Evolutionary conservation across 1,284 basidiomycete species (phyloP).

Genomic region (Papiliotrema laurentii): DNA sequence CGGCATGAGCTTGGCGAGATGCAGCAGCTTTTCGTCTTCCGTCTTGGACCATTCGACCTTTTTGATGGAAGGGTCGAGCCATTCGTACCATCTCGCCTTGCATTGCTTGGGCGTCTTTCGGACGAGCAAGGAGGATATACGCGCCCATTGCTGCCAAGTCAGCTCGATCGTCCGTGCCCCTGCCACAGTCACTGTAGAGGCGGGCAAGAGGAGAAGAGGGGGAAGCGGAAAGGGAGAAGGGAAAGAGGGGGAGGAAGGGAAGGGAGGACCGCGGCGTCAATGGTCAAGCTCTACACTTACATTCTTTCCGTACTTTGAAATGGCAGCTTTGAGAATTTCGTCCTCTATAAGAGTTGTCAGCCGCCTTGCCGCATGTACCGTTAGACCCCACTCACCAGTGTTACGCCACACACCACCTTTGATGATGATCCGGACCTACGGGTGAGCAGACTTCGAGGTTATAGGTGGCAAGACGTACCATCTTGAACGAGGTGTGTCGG

Average conservation of each 20-base stretch:
- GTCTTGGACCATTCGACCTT: constrained; percentile 99
- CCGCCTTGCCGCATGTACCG: too few species aligned
- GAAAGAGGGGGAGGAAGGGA: too few species aligned
- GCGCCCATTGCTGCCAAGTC: constrained; percentile 62
- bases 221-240: too few species aligned
- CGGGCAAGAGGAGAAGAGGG: not conserved
- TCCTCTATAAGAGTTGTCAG: constrained; percentile 58
- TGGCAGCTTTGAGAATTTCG: constrained; percentile 93
- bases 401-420: constrained; percentile 70
- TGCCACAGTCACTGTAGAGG: not conserved
- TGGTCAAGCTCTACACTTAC: constrained; percentile 52
- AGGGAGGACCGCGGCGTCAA: too few species aligned
- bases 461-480: not conserved
- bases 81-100: constrained; percentile 98
- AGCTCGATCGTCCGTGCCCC: not conserved
- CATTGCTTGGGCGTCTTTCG: constrained; percentile 99
- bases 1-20: constrained; percentile 98
- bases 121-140: constrained; percentile 95
- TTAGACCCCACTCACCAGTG: constrained; percentile 20
- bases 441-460: not conserved
- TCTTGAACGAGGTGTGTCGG: not conserved
- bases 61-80: constrained; percentile 99
- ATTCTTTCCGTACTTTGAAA: constrained; percentile 96
- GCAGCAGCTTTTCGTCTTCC: constrained; percentile 97
- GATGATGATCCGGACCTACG: constrained; percentile 76